These are phyloP conservation scores for Annulohypoxylon nitens DNA, from an alignment of 495 filamentous ascomycete genomes.

Conservation along the genomic window DNA sequence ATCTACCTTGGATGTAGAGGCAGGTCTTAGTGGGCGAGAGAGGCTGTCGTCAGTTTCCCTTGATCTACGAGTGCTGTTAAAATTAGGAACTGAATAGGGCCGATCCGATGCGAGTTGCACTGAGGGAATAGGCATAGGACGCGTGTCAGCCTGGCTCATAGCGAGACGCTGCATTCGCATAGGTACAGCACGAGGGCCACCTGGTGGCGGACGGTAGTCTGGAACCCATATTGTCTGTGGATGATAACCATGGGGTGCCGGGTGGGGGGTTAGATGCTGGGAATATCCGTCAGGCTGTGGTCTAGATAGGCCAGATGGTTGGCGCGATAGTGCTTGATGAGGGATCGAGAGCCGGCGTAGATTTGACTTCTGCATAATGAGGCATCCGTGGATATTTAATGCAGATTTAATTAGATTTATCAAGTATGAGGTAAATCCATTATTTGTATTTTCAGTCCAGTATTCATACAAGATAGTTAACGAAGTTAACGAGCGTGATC, in stretches of 20 bases:
- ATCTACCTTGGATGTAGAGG: constrained; percentile 25
- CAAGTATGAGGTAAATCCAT: too few relatives aligned
- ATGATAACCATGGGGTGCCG: constrained; percentile 30
- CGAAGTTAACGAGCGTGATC: too few relatives aligned
- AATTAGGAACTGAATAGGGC: constrained; percentile 37
- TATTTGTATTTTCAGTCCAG: neutral
- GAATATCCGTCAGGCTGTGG: constrained; percentile 9
- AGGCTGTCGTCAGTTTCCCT: neutral
- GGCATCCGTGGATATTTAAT: neutral
- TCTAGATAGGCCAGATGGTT: constrained; percentile 13
- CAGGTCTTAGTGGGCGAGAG: constrained; percentile 25
- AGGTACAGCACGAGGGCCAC: constrained; percentile 32
- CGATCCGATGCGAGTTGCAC: constrained; percentile 15
- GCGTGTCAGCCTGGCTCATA: constrained; percentile 13
- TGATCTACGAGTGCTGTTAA: neutral
- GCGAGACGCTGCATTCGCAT: constrained; percentile 30
- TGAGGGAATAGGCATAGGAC: constrained; percentile 25
- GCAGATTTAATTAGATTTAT: too few relatives aligned
- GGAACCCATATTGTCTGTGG: constrained; percentile 22
- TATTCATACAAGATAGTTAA: too few relatives aligned
- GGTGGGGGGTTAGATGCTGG: constrained; percentile 10
- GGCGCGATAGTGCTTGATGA: constrained; percentile 9
- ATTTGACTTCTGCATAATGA: constrained; percentile 21
- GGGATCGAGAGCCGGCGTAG: constrained; percentile 18
- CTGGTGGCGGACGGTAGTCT: constrained; percentile 12